These are phyloP conservation scores for Rhypophila decipiens DNA, from an alignment of 495 filamentous ascomycete genomes.

Conservation along the genomic window DNA sequence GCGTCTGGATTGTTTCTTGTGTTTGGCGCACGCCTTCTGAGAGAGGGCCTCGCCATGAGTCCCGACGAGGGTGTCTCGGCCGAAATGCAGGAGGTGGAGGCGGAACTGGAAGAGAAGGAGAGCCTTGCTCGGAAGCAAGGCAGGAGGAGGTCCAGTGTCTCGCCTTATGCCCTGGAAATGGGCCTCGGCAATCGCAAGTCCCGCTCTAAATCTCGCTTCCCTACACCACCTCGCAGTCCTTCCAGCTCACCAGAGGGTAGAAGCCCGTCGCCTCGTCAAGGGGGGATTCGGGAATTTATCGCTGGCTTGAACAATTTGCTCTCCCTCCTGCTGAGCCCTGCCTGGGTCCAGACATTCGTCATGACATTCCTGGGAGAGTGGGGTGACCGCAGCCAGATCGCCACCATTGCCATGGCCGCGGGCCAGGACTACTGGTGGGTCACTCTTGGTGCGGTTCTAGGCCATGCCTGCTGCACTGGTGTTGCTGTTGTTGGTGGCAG, in stretches of 20 bases:
- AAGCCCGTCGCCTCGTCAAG: constrained; percentile 31
- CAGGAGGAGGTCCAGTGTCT: constrained; percentile 48
- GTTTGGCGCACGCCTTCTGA: constrained; percentile 79
- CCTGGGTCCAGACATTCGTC: constrained; percentile 97
- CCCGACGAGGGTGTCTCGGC: constrained; percentile 82
- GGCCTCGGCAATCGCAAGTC: constrained; percentile 51
- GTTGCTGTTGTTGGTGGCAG: constrained; percentile 90
- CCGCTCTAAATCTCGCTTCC: constrained; percentile 54
- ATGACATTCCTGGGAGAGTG: constrained; percentile 99
- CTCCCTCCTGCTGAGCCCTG: constrained; percentile 81
- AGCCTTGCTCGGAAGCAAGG: constrained; percentile 52
- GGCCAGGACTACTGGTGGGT: constrained; percentile 99
- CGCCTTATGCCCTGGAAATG: constrained; percentile 61
- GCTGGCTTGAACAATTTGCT: constrained; percentile 77
- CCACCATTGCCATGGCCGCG: constrained; percentile 97
- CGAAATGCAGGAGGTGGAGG: constrained; percentile 95
- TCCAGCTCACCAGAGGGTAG: constrained; percentile 50
- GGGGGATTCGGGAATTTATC: constrained; percentile 30
- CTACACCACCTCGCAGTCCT: constrained; percentile 53
- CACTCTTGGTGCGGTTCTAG: constrained; percentile 77
- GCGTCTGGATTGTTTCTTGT: constrained; percentile 81
- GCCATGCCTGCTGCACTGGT: constrained; percentile 84
- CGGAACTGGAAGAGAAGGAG: constrained; percentile 93
- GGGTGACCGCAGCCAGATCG: constrained; percentile 97
- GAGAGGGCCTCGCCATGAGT: constrained; percentile 83